A percentile compares a stretch with the other conserved stretches of the same genome.
phyloP scores from a whole-genome alignment of 805 yeast genomes.

The Starmerella stigmatis region DNA sequence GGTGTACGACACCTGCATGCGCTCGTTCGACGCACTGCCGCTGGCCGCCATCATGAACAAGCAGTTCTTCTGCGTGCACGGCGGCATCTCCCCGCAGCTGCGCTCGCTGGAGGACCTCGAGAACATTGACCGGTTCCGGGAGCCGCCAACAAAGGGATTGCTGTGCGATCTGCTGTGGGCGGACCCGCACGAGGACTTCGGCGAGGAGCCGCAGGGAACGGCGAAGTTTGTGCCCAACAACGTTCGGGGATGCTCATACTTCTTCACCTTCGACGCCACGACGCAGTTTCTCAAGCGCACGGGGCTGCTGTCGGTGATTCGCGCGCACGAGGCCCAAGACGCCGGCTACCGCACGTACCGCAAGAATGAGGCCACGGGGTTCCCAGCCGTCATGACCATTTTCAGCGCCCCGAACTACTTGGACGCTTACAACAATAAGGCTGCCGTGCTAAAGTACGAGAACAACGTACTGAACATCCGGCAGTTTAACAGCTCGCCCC shows the following conservation, averaged over 20 bases:
- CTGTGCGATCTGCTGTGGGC: slow-evolving; percentile 96
- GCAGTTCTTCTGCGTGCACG: slow-evolving; percentile 93
- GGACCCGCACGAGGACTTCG: slow-evolving; percentile 87
- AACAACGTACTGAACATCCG: slow-evolving; percentile 88
- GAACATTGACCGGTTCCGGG: slow-evolving; percentile 66
- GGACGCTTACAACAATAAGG: slow-evolving; percentile 87
- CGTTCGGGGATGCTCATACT: slow-evolving; percentile 86
- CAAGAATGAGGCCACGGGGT: slow-evolving; percentile 70
- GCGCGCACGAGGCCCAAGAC: slow-evolving; percentile 98
- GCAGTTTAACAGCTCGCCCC: slow-evolving; percentile 85
- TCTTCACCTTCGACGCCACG: slow-evolving; percentile 72
- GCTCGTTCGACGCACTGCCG: slow-evolving; percentile 77
- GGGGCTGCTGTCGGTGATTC: slow-evolving; percentile 67
- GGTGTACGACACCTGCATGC: slow-evolving; percentile 63
- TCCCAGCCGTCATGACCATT: slow-evolving; percentile 81
- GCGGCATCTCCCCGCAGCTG: slow-evolving; percentile 85
- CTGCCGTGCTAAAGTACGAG: slow-evolving; percentile 87
- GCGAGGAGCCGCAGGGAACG: slow-evolving; percentile 38
- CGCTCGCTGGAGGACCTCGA: slow-evolving; percentile 57
- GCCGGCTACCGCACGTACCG: slow-evolving; percentile 94
- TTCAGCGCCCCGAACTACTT: slow-evolving; percentile 93
- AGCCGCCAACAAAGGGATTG: slow-evolving; percentile 86
- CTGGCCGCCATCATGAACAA: slow-evolving; percentile 87
- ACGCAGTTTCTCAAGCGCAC: slow-evolving; percentile 70
- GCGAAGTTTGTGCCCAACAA: slow-evolving; percentile 49